phyloP scores from a whole-genome alignment of 495 filamentous ascomycete species.

The Hypoxylon cercidicola region DNA sequence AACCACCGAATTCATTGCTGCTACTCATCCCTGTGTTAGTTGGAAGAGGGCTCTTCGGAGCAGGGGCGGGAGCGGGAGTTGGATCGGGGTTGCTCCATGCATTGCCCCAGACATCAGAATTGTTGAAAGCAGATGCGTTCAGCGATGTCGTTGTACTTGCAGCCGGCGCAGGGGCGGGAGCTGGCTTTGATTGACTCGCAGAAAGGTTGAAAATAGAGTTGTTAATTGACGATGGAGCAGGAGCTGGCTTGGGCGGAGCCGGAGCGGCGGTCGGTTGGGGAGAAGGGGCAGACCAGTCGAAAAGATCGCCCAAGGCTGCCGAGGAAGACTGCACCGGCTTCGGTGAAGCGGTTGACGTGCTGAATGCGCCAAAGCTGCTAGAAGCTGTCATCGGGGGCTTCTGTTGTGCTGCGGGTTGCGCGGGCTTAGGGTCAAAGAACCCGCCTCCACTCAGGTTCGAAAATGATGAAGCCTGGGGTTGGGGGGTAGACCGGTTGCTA shows the following conservation, averaged over 20 bases:
- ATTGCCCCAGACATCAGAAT: constrained; percentile 64
- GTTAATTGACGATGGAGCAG: constrained; percentile 50
- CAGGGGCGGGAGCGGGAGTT: constrained; percentile 41
- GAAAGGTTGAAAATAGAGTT: constrained; percentile 86
- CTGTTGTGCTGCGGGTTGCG: constrained; percentile 63
- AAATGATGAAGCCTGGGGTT: constrained; percentile 65
- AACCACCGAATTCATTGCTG: constrained; percentile 74
- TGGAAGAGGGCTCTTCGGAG: constrained; percentile 35
- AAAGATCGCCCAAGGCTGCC: constrained; percentile 74
- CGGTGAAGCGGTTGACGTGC: constrained; percentile 61
- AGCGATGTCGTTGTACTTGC: constrained; percentile 49
- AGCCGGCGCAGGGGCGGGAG: constrained; percentile 46
- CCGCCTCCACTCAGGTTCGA: constrained; percentile 70
- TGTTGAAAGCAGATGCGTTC: constrained; percentile 49
- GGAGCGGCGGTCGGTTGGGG: constrained; percentile 58
- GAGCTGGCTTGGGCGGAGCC: constrained; percentile 51
- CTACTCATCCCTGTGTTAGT: constrained; percentile 17
- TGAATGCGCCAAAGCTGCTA: constrained; percentile 64
- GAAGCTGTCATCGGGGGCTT: constrained; percentile 57
- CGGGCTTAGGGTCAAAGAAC: constrained; percentile 81
- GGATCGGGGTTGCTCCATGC: constrained; percentile 64
- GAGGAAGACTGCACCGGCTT: constrained; percentile 58
- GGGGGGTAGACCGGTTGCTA: constrained; percentile 62
- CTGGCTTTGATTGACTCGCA: constrained; percentile 57
- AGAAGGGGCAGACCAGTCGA: constrained; percentile 76